These are phyloP conservation scores for Candida sithepensis DNA, from an alignment of 805 yeast genomes.

Conservation along the genomic window DNA sequence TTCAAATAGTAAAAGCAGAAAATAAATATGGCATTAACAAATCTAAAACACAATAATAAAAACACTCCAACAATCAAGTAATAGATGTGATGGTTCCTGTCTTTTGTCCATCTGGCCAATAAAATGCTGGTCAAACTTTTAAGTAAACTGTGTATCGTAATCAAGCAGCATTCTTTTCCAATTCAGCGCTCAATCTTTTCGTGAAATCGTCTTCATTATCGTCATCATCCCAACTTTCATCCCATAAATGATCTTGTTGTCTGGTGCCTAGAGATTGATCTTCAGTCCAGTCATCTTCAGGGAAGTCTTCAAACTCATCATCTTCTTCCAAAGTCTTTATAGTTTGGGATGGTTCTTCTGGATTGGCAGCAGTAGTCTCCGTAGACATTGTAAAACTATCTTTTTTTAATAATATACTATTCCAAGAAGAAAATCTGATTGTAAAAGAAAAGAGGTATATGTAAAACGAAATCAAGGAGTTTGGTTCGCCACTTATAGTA, in stretches of 20 bases:
- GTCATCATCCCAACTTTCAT: constrained; percentile 97
- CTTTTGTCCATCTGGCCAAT: background rate
- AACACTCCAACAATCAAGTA: no score
- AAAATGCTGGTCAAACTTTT: background rate
- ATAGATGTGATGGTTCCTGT: background rate
- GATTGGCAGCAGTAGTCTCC: constrained; percentile 10
- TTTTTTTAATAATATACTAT: no score
- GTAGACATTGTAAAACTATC: constrained; percentile 1
- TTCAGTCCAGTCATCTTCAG: constrained; percentile 80
- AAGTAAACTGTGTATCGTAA: background rate
- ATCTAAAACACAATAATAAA: no score
- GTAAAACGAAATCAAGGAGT: no score
- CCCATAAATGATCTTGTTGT: constrained; percentile 74
- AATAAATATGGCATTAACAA: no score
- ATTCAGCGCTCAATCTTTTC: constrained; percentile 45
- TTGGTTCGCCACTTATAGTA: no score
- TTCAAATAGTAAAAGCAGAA: background rate
- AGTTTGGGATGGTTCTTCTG: constrained; percentile 20
- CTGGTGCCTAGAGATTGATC: constrained; percentile 48
- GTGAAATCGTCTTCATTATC: constrained; percentile 91
- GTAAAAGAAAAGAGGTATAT: no score
- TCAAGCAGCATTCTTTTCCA: constrained; percentile 3
- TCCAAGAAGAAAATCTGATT: no score
- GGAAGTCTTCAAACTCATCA: constrained; percentile 97
- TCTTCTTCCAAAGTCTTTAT: constrained; percentile 87